Evolutionary conservation across 23 red algal species (phyloP).

Genomic region (Agarophyton chilense): DNA sequence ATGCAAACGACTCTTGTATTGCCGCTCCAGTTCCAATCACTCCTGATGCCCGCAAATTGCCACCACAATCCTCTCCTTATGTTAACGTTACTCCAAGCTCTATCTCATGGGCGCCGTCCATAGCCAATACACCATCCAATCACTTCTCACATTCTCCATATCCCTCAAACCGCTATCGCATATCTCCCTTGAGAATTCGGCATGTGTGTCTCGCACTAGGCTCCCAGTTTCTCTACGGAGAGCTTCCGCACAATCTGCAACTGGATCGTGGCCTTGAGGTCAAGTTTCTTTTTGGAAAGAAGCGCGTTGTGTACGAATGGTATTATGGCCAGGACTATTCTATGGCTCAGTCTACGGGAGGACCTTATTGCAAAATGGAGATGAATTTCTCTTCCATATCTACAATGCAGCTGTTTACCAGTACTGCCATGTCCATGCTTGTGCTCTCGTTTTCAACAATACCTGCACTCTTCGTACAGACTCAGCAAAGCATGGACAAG

Average conservation of each 20-base stretch:
- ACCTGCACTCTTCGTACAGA: conserved; percentile 47
- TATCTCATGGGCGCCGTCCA: conserved; percentile 49
- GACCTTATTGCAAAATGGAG: conserved; percentile 66
- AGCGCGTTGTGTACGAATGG: conserved; percentile 72
- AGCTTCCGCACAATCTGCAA: conserved; percentile 29
- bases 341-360: conserved; percentile 38
- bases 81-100: conserved; percentile 28
- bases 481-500: conserved; percentile 57
- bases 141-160: conserved; percentile 4
- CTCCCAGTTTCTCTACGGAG: not conserved
- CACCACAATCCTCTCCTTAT: not conserved
- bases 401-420: conserved; percentile 18
- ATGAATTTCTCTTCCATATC: conserved; percentile 43
- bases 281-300: conserved; percentile 74
- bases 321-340: conserved; percentile 57
- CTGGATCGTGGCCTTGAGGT: conserved; percentile 60
- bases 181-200: conserved; percentile 59
- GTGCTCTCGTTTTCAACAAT: conserved; percentile 21
- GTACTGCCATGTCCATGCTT: conserved; percentile 32
- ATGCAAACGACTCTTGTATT: not conserved
- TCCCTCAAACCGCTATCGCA: conserved; percentile 29
- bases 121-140: conserved; percentile 9
- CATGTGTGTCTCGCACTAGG: conserved; percentile 16
- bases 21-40: not conserved
- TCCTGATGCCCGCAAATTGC: conserved; percentile 2